These are phyloP conservation scores for Lepiota venenata DNA, from an alignment of 768 basidiomycete species.

Conservation along the genomic window DNA sequence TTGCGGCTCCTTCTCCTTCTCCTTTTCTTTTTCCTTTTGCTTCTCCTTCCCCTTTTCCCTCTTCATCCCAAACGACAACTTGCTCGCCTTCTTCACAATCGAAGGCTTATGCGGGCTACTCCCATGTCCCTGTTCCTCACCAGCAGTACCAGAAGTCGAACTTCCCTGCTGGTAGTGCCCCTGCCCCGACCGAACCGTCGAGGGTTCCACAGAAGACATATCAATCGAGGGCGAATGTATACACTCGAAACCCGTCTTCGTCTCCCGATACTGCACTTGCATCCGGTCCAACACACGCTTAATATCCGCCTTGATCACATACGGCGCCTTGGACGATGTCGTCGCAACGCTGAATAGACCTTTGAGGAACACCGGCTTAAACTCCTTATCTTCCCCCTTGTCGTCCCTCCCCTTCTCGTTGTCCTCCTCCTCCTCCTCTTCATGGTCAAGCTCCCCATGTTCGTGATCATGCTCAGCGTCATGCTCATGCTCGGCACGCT, in stretches of 20 bases:
- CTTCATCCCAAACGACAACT: slow-evolving; percentile 70
- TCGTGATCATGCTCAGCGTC: slow-evolving; percentile 42
- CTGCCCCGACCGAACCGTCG: slow-evolving; percentile 22
- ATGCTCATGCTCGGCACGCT: slow-evolving; percentile 24
- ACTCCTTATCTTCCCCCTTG: slow-evolving; percentile 53
- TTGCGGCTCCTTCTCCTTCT: slow-evolving; percentile 30
- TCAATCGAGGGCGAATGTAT: slow-evolving; percentile 95
- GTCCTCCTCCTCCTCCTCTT: slow-evolving; percentile 41
- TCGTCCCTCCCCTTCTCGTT: slow-evolving; percentile 33
- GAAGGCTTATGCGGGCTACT: slow-evolving; percentile 41
- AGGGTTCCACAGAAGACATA: slow-evolving; percentile 61
- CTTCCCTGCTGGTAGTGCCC: slow-evolving; percentile 39
- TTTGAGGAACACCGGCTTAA: slow-evolving; percentile 95
- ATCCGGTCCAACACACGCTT: slow-evolving; percentile 86
- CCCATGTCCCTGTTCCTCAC: slow-evolving; percentile 29
- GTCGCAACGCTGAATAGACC: slow-evolving; percentile 97
- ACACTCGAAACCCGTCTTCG: slow-evolving; percentile 91
- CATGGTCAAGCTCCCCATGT: slow-evolving; percentile 28
- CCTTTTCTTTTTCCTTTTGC: slow-evolving; percentile 40
- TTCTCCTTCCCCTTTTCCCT: slow-evolving; percentile 51
- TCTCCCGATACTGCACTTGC: slow-evolving; percentile 93
- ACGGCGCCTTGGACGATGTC: slow-evolving; percentile 86
- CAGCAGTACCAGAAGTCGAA: slow-evolving; percentile 35
- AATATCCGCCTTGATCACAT: slow-evolving; percentile 81
- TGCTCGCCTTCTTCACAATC: slow-evolving; percentile 72